Base-by-base conservation (phyloP, 306 rosid genomes). In the Astragalus glycyphyllos region DNA sequence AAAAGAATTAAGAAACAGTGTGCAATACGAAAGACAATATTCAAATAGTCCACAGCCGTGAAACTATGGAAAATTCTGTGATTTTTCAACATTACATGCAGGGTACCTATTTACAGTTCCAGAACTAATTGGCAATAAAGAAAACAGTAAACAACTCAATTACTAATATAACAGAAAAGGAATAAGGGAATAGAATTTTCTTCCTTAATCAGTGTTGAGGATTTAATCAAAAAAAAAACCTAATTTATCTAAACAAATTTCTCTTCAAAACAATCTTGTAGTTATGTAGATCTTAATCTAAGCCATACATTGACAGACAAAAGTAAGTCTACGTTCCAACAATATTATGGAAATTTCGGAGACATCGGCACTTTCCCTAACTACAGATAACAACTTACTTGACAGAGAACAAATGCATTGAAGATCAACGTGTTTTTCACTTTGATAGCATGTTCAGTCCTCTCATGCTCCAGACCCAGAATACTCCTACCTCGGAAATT, bases 341-440 rank as follows among this genome's bases (percentile, higher is more conserved):
- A 40, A 40, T 40, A 51, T 51, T 16, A 51, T 16, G 31, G 34
- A 51, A 51, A 31, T 31, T 17, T 17, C 32, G 20, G 11, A 26
- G 35, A 17, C 53, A 45, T 45, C 11, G 41, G 9, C n/a, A 15
- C 10, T 32, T 49, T 41, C 47, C 35, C 16, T 16, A 32, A 45
- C 23, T n/a, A 15, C 41, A 26, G 51, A 46, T 13, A 57, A 79
- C 44, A 46, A 74, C 91, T 80, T 89, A 95, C 99, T 82, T 95
- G 99, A 66, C 87, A 88, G 65, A 95, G 82, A 74, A 95, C 99
- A 83, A 95, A 95, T 9, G 99, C 80, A 69, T 95, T 95, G 83
- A 95, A 95, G 81, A 95, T 95, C 86, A 95, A 31, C 1, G 96
- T 95, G 80, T 95, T 95, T 80, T 91, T 89, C 74, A 86, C 81